Percentiles rank a stretch among this genome's conserved stretches.
Evolutionary conservation across 202 grass and related monocot species (phyloP).

Genomic region (Panicum hallii): DNA sequence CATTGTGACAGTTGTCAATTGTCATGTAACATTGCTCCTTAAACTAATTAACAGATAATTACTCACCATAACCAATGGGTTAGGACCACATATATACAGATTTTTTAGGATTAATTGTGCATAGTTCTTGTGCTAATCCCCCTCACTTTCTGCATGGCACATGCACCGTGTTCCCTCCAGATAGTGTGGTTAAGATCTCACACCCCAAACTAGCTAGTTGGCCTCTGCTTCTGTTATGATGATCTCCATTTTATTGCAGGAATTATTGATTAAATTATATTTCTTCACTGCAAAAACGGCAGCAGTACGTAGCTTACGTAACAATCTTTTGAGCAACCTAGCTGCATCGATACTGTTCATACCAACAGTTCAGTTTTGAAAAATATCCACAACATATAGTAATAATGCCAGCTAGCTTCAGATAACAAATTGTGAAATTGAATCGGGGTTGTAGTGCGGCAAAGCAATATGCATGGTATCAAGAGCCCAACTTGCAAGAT

Average conservation of each 20-base stretch:
- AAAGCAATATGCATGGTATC: background rate
- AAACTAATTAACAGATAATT: slow-evolving; percentile 44
- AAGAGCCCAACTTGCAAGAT: background rate
- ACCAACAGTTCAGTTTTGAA: background rate
- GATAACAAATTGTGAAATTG: background rate
- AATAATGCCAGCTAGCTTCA: background rate
- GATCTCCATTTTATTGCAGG: background rate
- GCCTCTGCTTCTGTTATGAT: slow-evolving; percentile 27
- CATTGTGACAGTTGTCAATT: slow-evolving; percentile 57
- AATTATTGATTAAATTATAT: background rate
- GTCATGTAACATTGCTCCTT: slow-evolving; percentile 40
- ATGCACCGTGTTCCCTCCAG: slow-evolving; percentile 61
- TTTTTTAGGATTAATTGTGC: slow-evolving; percentile 39
- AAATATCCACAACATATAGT: background rate
- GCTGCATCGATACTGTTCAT: background rate
- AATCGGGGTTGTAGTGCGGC: background rate
- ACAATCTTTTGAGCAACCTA: slow-evolving; percentile 18
- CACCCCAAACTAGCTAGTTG: slow-evolving; percentile 44
- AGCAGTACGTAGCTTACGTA: background rate
- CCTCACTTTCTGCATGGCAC: slow-evolving; percentile 66
- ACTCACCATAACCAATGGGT: slow-evolving; percentile 54
- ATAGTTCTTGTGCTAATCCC: slow-evolving; percentile 48
- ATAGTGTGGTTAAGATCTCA: slow-evolving; percentile 42
- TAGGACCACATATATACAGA: slow-evolving; percentile 47
- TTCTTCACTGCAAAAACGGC: background rate